Base-by-base conservation (phyloP, 192 early-diverging fungal species). In the Geranomyces michiganensis region DNA sequence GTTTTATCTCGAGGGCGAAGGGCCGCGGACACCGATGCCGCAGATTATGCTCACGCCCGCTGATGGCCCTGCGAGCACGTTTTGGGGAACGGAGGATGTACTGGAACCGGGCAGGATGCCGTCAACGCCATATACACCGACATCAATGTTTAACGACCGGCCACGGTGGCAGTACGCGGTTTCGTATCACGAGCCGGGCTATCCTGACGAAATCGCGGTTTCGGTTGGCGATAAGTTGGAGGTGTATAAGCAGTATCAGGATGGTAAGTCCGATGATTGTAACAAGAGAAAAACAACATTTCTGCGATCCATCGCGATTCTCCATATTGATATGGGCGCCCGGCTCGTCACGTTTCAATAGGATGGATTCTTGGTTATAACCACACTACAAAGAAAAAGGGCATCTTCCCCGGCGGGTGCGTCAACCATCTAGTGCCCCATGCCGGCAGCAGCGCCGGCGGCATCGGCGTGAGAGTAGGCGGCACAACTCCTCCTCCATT, bases 361-460 rank as follows among this genome's bases (percentile, higher is more conserved):
- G 62, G 62, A 41, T 64, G 62, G 62, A 41, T 64, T 3, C 32
- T 64, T 19, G 62, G 62, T 24, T 36, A 8, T 5, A 64, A 64
- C 43, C n/a, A 17, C 43, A 64, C 62, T 8, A 41, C 33, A 46
- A 41, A 64, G 33, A 41, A 2, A 4, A 19, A 29, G 14, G 62
- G 62, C 43, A 36, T 64, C 7, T 64, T 45, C 21, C 62, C 62
- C 6, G 33, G 41, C 33, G 62, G n/a, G 4, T 64, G 62, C 62
- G 4, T 64, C 41, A 45, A 14, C 33, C 44, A 45, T 36, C 41
- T 27, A 4, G 17, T 17, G 10, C 58, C 58, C 4, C 36, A 41
- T 10, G 36, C 36, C 3, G 36, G 36, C 36, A 41, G 5, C 36
- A 41, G 10, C 36, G 36, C 5, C 36, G 36, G 36, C 36, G 36